Evolutionary conservation across 768 basidiomycete species (phyloP).

Genomic region (Suillus placidus): DNA sequence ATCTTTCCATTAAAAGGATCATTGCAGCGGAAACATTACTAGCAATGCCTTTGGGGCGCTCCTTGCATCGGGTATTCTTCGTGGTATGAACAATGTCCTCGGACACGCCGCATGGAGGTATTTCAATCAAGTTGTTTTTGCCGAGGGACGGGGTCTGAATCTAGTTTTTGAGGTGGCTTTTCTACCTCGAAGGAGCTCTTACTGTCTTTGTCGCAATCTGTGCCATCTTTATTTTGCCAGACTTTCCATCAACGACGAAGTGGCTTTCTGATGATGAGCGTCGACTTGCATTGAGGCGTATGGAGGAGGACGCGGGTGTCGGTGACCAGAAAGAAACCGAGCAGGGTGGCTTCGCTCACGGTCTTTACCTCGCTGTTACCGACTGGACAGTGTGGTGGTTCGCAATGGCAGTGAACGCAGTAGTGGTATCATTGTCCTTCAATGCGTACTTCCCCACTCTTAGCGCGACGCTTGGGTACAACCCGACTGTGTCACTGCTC

Average conservation of each 20-base stretch:
- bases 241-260: constrained; percentile 43
- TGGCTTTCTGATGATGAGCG: constrained; percentile 43
- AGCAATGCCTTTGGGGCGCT: constrained; percentile 59
- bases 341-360: constrained; percentile 39
- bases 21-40: constrained; percentile 44
- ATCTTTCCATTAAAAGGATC: neutral
- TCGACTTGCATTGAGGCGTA: constrained; percentile 54
- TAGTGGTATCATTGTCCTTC: constrained; percentile 62
- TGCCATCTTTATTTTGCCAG: constrained; percentile 51
- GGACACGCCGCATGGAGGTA: constrained; percentile 57
- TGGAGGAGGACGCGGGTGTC: constrained; percentile 69
- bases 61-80: constrained; percentile 50
- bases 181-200: constrained; percentile 48
- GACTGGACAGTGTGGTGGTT: constrained; percentile 88
- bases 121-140: constrained; percentile 16
- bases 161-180: constrained; percentile 44
- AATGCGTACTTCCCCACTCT: constrained; percentile 85
- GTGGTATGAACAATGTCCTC: constrained; percentile 48
- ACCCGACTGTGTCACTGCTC: constrained; percentile 61
- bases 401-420: constrained; percentile 46
- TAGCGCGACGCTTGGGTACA: constrained; percentile 69
- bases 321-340: constrained; percentile 54
- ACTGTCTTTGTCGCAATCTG: constrained; percentile 49
- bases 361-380: constrained; percentile 60
- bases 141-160: constrained; percentile 11